phyloP scores from a whole-genome alignment of 495 filamentous ascomycete species.

The Penicillium bovifimosum region DNA sequence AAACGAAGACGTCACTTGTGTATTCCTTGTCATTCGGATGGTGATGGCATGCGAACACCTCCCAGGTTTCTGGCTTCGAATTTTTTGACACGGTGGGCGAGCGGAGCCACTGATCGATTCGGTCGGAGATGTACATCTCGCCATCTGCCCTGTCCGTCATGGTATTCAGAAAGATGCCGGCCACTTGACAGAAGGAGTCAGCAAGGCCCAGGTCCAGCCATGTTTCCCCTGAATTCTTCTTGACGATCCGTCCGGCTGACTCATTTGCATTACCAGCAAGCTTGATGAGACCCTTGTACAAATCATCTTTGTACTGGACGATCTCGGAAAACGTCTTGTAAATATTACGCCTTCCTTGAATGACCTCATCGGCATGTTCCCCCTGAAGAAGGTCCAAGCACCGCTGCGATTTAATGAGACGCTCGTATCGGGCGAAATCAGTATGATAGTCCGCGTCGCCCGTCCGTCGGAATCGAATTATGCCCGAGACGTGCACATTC shows the following conservation, averaged over 20 bases:
- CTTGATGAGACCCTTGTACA: constrained; percentile 30
- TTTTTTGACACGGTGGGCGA: constrained; percentile 28
- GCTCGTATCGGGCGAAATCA: constrained; percentile 18
- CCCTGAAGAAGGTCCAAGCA: constrained; percentile 36
- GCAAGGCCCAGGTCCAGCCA: constrained; percentile 32
- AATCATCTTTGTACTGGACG: constrained; percentile 39
- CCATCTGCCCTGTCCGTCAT: constrained; percentile 38
- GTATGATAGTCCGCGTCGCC: too few species aligned
- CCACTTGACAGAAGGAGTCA: constrained; percentile 47
- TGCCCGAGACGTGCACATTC: constrained; percentile 27
- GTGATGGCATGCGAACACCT: constrained; percentile 12
- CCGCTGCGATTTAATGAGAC: constrained; percentile 31
- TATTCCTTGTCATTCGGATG: constrained; percentile 3
- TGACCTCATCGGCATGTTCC: constrained; percentile 39
- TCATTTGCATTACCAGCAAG: constrained; percentile 35
- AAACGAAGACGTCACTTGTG: constrained; percentile 20
- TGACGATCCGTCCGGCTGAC: constrained; percentile 41
- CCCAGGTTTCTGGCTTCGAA: background rate
- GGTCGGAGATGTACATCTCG: constrained; percentile 46
- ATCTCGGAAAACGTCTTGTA: constrained; percentile 43
- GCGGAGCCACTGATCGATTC: constrained; percentile 44
- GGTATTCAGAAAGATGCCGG: constrained; percentile 46
- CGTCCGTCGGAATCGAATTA: constrained; percentile 39
- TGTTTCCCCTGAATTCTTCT: constrained; percentile 29
- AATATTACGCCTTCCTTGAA: constrained; percentile 40